Base-by-base conservation (phyloP, 2,329 filamentous ascomycete genomes). In the Fusarium setosum region DNA sequence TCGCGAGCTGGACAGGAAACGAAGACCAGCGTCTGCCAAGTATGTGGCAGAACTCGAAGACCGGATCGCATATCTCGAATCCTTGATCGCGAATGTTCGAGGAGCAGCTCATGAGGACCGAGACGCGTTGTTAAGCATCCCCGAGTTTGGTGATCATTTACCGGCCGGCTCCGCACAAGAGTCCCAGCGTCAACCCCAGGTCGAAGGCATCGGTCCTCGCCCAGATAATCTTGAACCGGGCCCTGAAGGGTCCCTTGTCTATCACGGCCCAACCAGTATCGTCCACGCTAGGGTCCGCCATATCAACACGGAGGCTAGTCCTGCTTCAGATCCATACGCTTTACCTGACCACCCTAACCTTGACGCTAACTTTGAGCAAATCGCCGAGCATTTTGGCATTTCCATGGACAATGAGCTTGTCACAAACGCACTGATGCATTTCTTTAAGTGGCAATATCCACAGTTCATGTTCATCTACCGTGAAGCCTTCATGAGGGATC, bases 401-500 rank as follows among this genome's bases (percentile, higher is more conserved):
- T 41, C 67, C 37, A 56, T 73, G 26, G 52, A 65, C 1, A 63
- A 65, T n/a, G 57, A 66, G 21, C 34, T 66, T 6, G 57, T 74
- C n/a, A 61, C 52, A 3, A 41, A 65, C 11, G 61, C 63, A 1
- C 42, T 75, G 1, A 41, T 65, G n/a, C 59, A 61, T 3, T 74
- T 74, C 44, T 75, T 74, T 53, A 64, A 56, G 20, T 72, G 66
- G 62, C 72, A 74, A 41, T 75, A 73, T 35, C 70, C 72, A 7
- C 65, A 75, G n/a, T 74, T 74, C 60, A 73, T 74, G 67, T 74
- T 74, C 47, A 68, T 74, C 4, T 74, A 74, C 32, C 70, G 73
- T 2, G 73, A 74, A n/a, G 71, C 70, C 1, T 74, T 74, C n/a
- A 55, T 75, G 5, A 38, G 50, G n/a, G 71, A 72, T 12, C 67